Conservation (phyloP, 1,284 basidiomycete genomes). For the Cutaneotrichosporon spelunceum region DNA sequence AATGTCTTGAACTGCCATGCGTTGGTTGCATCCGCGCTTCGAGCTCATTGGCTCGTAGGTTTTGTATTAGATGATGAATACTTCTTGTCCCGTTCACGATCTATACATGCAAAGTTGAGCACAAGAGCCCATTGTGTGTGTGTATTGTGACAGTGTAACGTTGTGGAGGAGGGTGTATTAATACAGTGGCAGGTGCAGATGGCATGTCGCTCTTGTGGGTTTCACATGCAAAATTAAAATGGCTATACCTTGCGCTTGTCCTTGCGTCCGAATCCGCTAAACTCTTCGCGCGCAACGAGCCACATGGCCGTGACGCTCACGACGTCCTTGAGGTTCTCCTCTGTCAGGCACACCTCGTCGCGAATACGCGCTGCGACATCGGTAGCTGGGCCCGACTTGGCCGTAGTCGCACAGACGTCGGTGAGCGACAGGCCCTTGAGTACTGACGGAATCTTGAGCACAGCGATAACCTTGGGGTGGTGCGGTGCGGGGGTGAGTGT, state of each 20-base stretch:
- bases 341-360: slow-evolving; percentile 63
- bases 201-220: neutral
- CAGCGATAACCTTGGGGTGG: slow-evolving; percentile 89
- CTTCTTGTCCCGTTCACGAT: neutral
- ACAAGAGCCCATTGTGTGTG: slow-evolving; percentile 2
- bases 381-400: neutral
- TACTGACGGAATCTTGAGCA: slow-evolving; percentile 83
- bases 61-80: neutral
- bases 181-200: neutral
- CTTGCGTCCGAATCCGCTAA: slow-evolving; percentile 81
- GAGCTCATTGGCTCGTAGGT: too few relatives aligned
- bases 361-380: slow-evolving; percentile 28
- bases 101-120: slow-evolving; percentile 7
- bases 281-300: slow-evolving; percentile 86
- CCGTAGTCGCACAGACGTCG: slow-evolving; percentile 5
- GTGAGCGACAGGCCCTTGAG: slow-evolving; percentile 64
- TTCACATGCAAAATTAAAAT: neutral
- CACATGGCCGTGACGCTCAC: slow-evolving; percentile 84
- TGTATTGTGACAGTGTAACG: slow-evolving; percentile 1
- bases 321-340: slow-evolving; percentile 92
- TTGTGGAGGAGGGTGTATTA: neutral
- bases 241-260: slow-evolving; percentile 36
- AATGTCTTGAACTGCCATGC: neutral
- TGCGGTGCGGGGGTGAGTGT: slow-evolving; percentile 88
- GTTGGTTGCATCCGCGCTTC: too few relatives aligned